A percentile compares a stretch with the other conserved stretches of the same genome.
These are phyloP conservation scores for Mortierella antarctica DNA, from an alignment of 192 early-diverging fungal species.

Conservation along the genomic window DNA sequence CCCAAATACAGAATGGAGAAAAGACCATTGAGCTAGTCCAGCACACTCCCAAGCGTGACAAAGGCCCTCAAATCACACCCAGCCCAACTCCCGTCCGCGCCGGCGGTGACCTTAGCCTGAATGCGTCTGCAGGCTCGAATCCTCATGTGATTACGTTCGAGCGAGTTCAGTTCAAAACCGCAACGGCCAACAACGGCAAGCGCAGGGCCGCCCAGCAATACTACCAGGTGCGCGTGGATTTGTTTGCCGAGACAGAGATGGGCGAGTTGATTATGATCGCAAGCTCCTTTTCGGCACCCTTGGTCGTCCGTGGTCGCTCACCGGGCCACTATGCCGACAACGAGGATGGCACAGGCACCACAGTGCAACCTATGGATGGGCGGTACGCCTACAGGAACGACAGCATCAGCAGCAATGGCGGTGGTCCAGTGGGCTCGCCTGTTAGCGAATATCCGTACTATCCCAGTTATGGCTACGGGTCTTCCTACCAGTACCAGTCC, in stretches of 20 bases:
- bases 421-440: conserved; percentile 7
- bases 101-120: conserved; percentile 66
- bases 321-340: conserved; percentile 93
- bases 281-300: conserved; percentile 74
- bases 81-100: conserved; percentile 65
- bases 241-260: conserved; percentile 78
- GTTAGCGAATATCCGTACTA: conserved; percentile 38
- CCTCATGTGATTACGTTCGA: conserved; percentile 82
- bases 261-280: conserved; percentile 72
- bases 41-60: conserved; percentile 93
- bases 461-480: conserved; percentile 29
- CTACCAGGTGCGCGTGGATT: conserved; percentile 84
- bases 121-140: conserved; percentile 42
- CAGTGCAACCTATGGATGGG: conserved; percentile 9
- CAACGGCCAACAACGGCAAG: conserved; percentile 96
- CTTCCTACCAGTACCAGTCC: conserved; percentile 47
- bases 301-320: conserved; percentile 93
- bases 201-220: conserved; percentile 95
- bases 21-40: conserved; percentile 86
- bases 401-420: conserved; percentile 42
- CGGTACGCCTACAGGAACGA: conserved; percentile 40
- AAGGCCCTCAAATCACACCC: conserved; percentile 87
- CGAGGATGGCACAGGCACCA: conserved; percentile 30
- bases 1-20: conserved; percentile 77
- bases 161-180: conserved; percentile 96